phyloP scores from a whole-genome alignment of 345 rosid genomes.

The Gossypium anomalum region DNA sequence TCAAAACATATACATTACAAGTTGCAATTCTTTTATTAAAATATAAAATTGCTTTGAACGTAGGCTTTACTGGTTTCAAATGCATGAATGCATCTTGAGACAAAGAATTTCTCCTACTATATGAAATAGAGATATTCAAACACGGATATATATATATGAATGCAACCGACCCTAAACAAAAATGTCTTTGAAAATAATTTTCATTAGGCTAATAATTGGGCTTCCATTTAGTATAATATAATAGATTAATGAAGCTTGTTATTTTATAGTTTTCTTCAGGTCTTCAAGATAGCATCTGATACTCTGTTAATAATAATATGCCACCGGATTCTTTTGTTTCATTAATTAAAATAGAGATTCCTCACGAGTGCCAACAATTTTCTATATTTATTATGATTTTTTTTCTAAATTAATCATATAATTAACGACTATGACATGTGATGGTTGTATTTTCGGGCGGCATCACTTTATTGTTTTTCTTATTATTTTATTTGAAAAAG shows the following conservation, averaged over 20 bases:
- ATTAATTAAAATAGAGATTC: not conserved
- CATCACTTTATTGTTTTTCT: not conserved
- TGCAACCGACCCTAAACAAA: not conserved
- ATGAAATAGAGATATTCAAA: not conserved
- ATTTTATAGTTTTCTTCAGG: not conserved
- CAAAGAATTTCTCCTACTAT: not conserved
- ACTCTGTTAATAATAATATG: not conserved
- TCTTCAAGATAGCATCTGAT: slow-evolving; percentile 2
- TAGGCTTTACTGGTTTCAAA: not conserved
- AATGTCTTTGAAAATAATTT: not conserved
- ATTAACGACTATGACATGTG: slow-evolving; percentile 4
- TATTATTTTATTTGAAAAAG: not conserved
- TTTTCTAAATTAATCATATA: not conserved
- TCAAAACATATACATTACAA: not conserved
- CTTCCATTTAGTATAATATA: not conserved
- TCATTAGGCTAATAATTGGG: not conserved
- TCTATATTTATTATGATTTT: not conserved
- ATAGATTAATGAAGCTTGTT: not conserved
- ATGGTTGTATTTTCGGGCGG: not conserved
- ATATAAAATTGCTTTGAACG: not conserved
- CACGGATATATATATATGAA: not conserved
- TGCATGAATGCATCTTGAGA: not conserved
- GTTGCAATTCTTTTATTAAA: not conserved
- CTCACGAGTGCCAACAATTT: not conserved
- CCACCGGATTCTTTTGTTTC: not conserved